Conservation (phyloP, 2,329 filamentous ascomycete species). For the Sclerotinia borealis region DNA sequence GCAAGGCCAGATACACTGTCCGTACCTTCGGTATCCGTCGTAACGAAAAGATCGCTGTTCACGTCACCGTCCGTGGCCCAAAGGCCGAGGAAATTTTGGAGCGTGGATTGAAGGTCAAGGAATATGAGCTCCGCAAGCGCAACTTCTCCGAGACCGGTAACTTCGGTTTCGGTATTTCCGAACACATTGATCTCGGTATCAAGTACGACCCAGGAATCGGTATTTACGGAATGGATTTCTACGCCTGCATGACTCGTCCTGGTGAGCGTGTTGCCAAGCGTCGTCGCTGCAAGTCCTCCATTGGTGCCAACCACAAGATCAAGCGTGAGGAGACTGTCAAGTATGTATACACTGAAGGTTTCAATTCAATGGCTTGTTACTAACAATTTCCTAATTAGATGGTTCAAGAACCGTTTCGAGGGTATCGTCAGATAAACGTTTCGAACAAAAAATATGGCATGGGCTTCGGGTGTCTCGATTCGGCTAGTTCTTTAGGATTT, state of each 20-base stretch:
- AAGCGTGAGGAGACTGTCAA: conserved; percentile 91
- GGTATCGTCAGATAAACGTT: conserved; percentile 90
- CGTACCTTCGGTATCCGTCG: conserved; percentile 99
- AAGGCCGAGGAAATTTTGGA: conserved; percentile 99
- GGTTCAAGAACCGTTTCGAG: conserved; percentile 65
- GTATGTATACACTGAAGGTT: conserved; percentile 25
- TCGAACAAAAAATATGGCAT: conserved; percentile 1
- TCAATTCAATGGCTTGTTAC: neutral
- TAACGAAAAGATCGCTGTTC: conserved; percentile 99
- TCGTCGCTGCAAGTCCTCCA: conserved; percentile 77
- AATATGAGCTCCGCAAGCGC: conserved; percentile 98
- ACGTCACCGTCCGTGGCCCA: conserved; percentile 98
- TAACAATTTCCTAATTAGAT: conserved; percentile 36
- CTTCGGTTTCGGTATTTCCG: conserved; percentile 99
- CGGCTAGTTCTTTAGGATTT: conserved; percentile 10
- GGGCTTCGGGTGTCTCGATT: conserved; percentile 10
- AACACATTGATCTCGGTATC: conserved; percentile 99
- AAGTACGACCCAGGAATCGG: conserved; percentile 98
- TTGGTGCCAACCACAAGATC: conserved; percentile 89
- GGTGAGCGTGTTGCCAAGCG: conserved; percentile 97
- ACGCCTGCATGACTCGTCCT: conserved; percentile 99
- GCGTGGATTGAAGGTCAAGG: conserved; percentile 99
- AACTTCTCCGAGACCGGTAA: conserved; percentile 99
- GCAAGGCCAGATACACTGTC: conserved; percentile 99
- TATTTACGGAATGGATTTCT: conserved; percentile 99